Conservation (phyloP, 1,139 yeast species). For the Pichia sp. region DNA sequence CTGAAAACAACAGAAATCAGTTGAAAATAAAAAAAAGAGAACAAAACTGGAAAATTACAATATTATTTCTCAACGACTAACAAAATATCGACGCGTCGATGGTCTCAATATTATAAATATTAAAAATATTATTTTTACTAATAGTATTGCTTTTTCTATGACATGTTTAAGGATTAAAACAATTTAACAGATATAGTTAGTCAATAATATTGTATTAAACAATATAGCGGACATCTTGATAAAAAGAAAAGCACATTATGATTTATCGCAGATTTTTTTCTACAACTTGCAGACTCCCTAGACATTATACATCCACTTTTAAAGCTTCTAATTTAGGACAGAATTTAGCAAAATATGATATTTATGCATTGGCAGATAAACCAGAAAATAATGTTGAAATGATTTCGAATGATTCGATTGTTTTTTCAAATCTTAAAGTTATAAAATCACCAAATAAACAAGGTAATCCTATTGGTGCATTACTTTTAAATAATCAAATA, state of each 20-base stretch:
- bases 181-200: too few relatives aligned
- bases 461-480: constrained; percentile 44
- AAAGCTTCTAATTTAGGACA: constrained; percentile 30
- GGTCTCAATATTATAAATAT: too few relatives aligned
- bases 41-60: too few relatives aligned
- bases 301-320: constrained; percentile 25
- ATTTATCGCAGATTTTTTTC: constrained; percentile 12
- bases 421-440: constrained; percentile 39
- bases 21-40: too few relatives aligned
- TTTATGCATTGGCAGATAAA: constrained; percentile 31
- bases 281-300: constrained; percentile 2
- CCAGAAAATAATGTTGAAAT: constrained; percentile 42
- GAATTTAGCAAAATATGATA: constrained; percentile 33
- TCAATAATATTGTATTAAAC: too few relatives aligned
- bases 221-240: too few relatives aligned
- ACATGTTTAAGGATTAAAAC: too few relatives aligned
- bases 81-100: too few relatives aligned
- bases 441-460: constrained; percentile 42
- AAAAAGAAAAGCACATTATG: not conserved
- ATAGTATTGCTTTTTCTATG: too few relatives aligned
- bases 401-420: constrained; percentile 39
- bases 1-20: too few relatives aligned
- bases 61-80: too few relatives aligned
- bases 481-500: constrained; percentile 59
- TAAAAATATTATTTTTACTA: too few relatives aligned